phyloP scores from a whole-genome alignment of 129 eudicot species.

The carrot (Daucus carota) region DNA sequence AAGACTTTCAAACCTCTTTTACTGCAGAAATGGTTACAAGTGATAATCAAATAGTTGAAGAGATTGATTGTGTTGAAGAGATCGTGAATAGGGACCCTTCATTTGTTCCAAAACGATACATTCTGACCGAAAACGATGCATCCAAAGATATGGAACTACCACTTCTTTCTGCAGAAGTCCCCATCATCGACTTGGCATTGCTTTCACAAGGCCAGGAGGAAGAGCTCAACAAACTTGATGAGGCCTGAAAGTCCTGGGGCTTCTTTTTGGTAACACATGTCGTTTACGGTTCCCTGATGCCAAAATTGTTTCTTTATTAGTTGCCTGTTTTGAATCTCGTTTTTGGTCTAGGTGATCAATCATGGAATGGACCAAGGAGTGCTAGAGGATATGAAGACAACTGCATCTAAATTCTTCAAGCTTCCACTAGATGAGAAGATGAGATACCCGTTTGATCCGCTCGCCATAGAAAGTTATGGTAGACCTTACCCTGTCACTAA shows the following conservation, averaged over 20 bases:
- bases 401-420: background rate
- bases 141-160: background rate
- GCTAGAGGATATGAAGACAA: background rate
- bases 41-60: too few relatives aligned
- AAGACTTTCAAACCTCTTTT: too few relatives aligned
- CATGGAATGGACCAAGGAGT: constrained; percentile 5
- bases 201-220: constrained; percentile 3
- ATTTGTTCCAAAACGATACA: too few relatives aligned
- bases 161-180: constrained; percentile 5
- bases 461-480: constrained; percentile 9
- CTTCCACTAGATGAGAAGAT: too few relatives aligned
- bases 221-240: constrained; percentile 12
- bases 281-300: background rate
- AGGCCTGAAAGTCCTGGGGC: too few relatives aligned
- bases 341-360: constrained; percentile 2
- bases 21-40: too few relatives aligned
- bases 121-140: background rate
- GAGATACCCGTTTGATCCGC: too few relatives aligned
- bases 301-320: background rate
- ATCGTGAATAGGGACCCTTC: too few relatives aligned
- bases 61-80: too few relatives aligned
- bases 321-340: background rate
- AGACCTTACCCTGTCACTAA: background rate
- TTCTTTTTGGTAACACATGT: background rate
- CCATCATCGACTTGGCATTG: constrained; percentile 1